Percentiles rank a stretch among this genome's conserved stretches.
These are phyloP conservation scores for Umbilicus rupestris DNA, from an alignment of 164 flowering plant species.

Conservation along the genomic window DNA sequence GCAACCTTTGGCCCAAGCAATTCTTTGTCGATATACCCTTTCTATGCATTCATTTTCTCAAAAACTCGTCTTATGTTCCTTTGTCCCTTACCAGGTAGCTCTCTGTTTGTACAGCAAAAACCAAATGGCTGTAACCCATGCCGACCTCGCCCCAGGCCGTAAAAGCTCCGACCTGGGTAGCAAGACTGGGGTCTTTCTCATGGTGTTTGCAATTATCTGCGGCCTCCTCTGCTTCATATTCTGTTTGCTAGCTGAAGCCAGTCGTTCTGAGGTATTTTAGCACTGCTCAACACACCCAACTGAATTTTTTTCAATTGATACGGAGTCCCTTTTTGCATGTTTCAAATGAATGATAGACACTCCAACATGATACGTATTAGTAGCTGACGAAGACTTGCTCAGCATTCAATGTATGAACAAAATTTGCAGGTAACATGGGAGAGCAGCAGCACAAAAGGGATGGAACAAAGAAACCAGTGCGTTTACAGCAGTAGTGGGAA, in stretches of 20 bases:
- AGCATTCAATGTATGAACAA: background rate
- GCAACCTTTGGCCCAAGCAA: conserved; percentile 81
- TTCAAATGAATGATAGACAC: too few species aligned
- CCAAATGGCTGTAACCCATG: conserved; percentile 74
- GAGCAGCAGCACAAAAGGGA: conserved; percentile 12
- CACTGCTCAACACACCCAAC: background rate
- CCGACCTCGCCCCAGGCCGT: conserved; percentile 56
- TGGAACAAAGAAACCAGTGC: conserved; percentile 31
- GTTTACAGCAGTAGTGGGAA: conserved; percentile 62
- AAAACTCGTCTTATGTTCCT: background rate
- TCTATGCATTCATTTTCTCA: conserved; percentile 9
- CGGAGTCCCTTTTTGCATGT: too few species aligned
- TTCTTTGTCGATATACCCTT: conserved; percentile 22
- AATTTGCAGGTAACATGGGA: conserved; percentile 51
- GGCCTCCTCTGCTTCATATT: conserved; percentile 74
- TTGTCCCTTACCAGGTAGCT: background rate
- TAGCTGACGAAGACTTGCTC: background rate
- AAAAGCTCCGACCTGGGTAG: conserved; percentile 41
- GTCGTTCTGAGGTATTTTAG: conserved; percentile 57
- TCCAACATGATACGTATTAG: too few species aligned
- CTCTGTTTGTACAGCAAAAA: background rate
- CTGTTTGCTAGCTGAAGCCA: conserved; percentile 73
- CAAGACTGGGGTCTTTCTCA: conserved; percentile 50
- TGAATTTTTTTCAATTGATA: background rate
- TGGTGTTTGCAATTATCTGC: conserved; percentile 47